Percentiles rank a stretch among this genome's conserved stretches.
These are phyloP conservation scores for Escovopsis weberi DNA, from an alignment of 2,329 filamentous ascomycete genomes.

Conservation along the genomic window DNA sequence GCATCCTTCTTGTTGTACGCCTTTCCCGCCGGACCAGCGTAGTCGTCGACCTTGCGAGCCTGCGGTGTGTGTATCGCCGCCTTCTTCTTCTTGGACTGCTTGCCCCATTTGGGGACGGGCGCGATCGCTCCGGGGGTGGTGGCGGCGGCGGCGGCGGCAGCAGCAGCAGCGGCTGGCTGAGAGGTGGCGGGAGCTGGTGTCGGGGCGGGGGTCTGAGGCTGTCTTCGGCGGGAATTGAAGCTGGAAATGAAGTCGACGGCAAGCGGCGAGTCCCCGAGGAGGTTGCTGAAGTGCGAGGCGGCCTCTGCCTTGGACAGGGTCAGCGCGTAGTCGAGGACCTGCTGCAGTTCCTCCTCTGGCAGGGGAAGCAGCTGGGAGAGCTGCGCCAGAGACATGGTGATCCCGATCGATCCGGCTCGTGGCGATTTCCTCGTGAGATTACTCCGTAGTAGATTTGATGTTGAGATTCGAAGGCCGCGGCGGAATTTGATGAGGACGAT, in stretches of 20 bases:
- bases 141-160: conserved; percentile 10
- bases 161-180: not conserved
- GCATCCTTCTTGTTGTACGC: conserved; percentile 61
- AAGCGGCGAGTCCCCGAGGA: conserved; percentile 74
- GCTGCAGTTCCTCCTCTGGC: conserved; percentile 69
- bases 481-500: too few relatives aligned
- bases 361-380: conserved; percentile 70
- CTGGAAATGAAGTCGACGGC: conserved; percentile 63
- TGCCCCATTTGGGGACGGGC: conserved; percentile 33
- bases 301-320: conserved; percentile 64
- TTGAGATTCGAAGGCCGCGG: too few relatives aligned
- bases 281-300: conserved; percentile 71
- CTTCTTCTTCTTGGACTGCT: conserved; percentile 40
- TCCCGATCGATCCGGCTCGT: not conserved
- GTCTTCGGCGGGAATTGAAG: conserved; percentile 55
- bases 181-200: conserved; percentile 2
- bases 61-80: conserved; percentile 47
- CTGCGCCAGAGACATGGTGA: conserved; percentile 45
- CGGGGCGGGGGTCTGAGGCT: conserved; percentile 16
- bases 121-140: conserved; percentile 18
- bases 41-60: conserved; percentile 43
- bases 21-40: conserved; percentile 49
- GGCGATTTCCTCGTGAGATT: not conserved
- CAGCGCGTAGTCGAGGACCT: conserved; percentile 69
- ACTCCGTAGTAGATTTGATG: not conserved